A percentile compares a stretch with the other conserved stretches of the same genome.
Conservation (phyloP, 768 basidiomycete species). For the Ramaria rubella region DNA sequence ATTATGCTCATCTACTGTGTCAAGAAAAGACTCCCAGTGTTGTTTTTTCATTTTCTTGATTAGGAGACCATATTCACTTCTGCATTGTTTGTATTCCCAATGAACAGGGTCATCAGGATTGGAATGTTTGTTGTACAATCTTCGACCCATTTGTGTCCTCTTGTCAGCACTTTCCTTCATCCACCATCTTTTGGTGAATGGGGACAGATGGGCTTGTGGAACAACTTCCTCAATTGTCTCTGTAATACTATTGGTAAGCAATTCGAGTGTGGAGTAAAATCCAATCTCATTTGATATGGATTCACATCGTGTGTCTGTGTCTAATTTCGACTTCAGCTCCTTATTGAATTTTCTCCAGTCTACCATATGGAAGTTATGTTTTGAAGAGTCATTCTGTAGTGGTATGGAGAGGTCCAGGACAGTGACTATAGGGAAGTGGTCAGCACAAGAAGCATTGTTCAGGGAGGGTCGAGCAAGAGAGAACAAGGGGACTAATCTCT, state of each 20-base stretch:
- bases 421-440: constrained; percentile 37
- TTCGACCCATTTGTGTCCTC: constrained; percentile 14
- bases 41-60: too few species aligned
- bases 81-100: neutral
- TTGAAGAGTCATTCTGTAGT: constrained; percentile 14
- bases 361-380: constrained; percentile 22
- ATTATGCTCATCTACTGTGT: neutral
- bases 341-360: constrained; percentile 30
- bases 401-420: constrained; percentile 21
- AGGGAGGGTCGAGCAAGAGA: constrained; percentile 23
- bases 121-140: constrained; percentile 8
- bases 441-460: constrained; percentile 20
- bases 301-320: neutral
- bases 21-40: neutral
- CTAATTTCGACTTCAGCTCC: constrained; percentile 11
- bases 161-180: constrained; percentile 20
- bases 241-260: constrained; percentile 13
- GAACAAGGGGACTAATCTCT: constrained; percentile 14
- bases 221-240: too few species aligned
- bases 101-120: neutral
- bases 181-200: constrained; percentile 33
- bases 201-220: too few species aligned
- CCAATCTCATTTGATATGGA: neutral
- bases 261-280: constrained; percentile 8
- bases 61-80: too few species aligned